Evolutionary conservation across 176 grass and related monocot species (phyloP), one percentile per base, ranked within the genome.

Genomic region (Cenchrus purpureus): DNA sequence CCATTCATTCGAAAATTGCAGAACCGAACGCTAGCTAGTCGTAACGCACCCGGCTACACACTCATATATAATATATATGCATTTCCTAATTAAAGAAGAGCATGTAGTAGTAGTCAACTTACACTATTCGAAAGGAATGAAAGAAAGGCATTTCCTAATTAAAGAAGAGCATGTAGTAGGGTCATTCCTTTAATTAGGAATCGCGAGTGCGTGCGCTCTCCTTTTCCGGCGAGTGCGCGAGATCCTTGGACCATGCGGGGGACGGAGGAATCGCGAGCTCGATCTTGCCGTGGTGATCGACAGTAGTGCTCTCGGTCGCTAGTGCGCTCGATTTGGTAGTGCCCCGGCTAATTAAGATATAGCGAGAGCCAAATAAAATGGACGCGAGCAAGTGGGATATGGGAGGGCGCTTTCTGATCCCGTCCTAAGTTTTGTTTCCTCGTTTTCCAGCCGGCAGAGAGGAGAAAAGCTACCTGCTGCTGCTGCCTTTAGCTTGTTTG

Each of bases 281-380:
- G 11, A 12, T 11, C n/a, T 8, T 32, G 59, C 57, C 57, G 55
- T 64, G 12, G 60, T 50, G 59, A 10, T 25, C 25, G 25, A 25
- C 25, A 25, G 25, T 44, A 15, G 16, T 6, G 53, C 63, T 72
- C 69, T 72, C 8, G 19, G 10, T 20, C 32, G 14, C 46, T 42
- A 77, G 83, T 85, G 73, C 73, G 51, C 73, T 63, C 22, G 22
- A 74, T 56, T 48, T 85, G 65, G 56, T 69, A 56, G 40, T 34
- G 63, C n/a, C n/a, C n/a, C 2, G 31, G 52, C 53, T 32, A 25
- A 25, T 25, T 25, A 70, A 78, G 64, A 78, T 70, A 31, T 14
- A 51, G 25, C 25, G 25, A 25, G 29, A 51, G 31, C 52, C 7
- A 49, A 50, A 70, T 12, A 48, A 48, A 37, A 37, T 37, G 34